Evolutionary conservation across 2,329 filamentous ascomycete species (phyloP).

Genomic region (Botryotinia globosa): DNA sequence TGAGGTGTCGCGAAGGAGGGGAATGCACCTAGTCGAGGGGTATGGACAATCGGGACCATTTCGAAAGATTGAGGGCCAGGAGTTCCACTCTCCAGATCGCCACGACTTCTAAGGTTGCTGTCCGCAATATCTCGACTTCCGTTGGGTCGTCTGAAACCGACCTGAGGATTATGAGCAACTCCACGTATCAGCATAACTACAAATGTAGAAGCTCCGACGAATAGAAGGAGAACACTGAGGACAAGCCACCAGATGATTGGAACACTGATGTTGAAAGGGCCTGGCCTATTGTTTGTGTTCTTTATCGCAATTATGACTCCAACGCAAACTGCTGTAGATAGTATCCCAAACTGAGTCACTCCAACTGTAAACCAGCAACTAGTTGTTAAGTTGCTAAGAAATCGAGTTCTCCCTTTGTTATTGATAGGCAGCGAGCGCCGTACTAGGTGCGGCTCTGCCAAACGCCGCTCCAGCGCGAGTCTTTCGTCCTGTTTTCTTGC

Average conservation of each 20-base stretch:
- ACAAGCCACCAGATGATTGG: slow-evolving; percentile 3
- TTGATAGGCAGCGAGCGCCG: neutral
- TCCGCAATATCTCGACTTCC: neutral
- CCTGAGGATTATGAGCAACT: neutral
- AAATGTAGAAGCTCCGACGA: neutral
- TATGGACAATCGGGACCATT: neutral
- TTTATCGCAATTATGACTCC: neutral
- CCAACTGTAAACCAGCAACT: neutral
- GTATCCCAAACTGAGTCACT: neutral
- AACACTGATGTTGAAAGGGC: neutral
- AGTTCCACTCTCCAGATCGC: neutral
- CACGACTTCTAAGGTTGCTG: neutral
- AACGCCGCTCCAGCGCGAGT: neutral
- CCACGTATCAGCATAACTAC: neutral
- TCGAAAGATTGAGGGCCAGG: neutral
- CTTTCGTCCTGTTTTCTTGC: neutral
- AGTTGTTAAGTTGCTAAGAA: neutral
- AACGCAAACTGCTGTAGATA: neutral
- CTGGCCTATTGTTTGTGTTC: too few relatives aligned
- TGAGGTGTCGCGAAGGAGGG: neutral
- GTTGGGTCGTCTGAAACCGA: neutral
- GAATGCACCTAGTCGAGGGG: neutral
- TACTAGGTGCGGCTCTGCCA: neutral
- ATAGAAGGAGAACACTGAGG: neutral
- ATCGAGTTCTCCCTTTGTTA: neutral